Evolutionary conservation across 2,329 filamentous ascomycete genomes (phyloP).

Genomic region (Niveomyces coronatus): DNA sequence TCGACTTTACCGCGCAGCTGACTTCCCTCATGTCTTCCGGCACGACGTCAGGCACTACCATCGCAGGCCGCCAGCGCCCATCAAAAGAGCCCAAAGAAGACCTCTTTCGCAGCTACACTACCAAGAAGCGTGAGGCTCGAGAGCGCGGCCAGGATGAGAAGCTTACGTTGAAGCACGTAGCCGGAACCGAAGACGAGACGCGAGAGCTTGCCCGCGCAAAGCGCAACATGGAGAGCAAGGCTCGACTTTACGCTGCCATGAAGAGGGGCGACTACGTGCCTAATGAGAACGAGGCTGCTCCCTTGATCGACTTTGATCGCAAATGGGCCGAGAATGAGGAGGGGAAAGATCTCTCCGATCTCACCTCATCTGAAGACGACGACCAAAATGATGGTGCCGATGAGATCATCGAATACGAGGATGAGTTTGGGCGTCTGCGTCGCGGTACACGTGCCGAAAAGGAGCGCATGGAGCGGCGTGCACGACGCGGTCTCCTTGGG

Average conservation of each 20-base stretch:
- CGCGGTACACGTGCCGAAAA: slow-evolving; percentile 61
- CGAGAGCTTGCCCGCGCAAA: slow-evolving; percentile 61
- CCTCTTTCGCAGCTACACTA: slow-evolving; percentile 23
- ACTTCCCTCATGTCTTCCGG: slow-evolving; percentile 61
- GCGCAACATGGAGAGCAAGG: slow-evolving; percentile 83
- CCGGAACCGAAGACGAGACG: slow-evolving; percentile 51
- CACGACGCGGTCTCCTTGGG: slow-evolving; percentile 38
- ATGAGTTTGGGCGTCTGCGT: slow-evolving; percentile 84
- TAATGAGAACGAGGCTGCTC: slow-evolving; percentile 51
- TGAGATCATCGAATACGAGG: slow-evolving; percentile 74
- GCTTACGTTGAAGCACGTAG: slow-evolving; percentile 40
- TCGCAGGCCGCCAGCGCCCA: slow-evolving; percentile 35
- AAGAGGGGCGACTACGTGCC: slow-evolving; percentile 78
- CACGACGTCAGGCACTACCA: slow-evolving; percentile 26
- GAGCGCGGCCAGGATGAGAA: slow-evolving; percentile 41
- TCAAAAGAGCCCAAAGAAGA: slow-evolving; percentile 38
- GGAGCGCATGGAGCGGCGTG: slow-evolving; percentile 48
- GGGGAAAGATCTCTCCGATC: slow-evolving; percentile 39
- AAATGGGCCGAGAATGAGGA: slow-evolving; percentile 78
- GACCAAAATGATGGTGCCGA: slow-evolving; percentile 33
- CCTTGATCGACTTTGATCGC: slow-evolving; percentile 84
- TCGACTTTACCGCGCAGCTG: slow-evolving; percentile 83
- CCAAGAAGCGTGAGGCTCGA: slow-evolving; percentile 16
- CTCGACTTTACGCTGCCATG: slow-evolving; percentile 76
- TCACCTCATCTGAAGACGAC: slow-evolving; percentile 24